These are phyloP conservation scores for Cystobasidium ongulense DNA, from an alignment of 768 basidiomycete genomes.

Conservation along the genomic window DNA sequence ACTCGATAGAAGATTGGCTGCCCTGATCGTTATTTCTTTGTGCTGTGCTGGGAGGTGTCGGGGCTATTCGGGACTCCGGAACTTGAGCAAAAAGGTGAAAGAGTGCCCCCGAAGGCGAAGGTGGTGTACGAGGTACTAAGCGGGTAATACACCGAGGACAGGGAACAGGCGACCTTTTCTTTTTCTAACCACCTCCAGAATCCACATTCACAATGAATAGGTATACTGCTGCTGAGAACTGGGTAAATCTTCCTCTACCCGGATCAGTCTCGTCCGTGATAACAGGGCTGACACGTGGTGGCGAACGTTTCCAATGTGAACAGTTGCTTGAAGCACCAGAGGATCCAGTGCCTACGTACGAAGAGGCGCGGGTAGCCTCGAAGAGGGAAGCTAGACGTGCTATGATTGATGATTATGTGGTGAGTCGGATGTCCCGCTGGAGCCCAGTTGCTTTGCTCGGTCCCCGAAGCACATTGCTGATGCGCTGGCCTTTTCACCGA, in stretches of 20 bases:
- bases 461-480: not conserved
- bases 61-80: too few relatives aligned
- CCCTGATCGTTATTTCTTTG: too few relatives aligned
- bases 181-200: not conserved
- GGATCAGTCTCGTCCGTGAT: not conserved
- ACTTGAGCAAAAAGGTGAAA: too few relatives aligned
- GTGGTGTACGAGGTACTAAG: too few relatives aligned
- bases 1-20: too few relatives aligned
- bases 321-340: conserved; percentile 5
- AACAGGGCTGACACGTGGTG: not conserved
- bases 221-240: not conserved
- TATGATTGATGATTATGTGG: not conserved
- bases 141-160: too few relatives aligned
- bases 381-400: conserved; percentile 1
- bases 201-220: not conserved
- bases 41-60: too few relatives aligned
- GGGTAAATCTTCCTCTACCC: not conserved
- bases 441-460: not conserved
- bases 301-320: not conserved
- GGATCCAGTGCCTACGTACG: conserved; percentile 1
- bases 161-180: not conserved
- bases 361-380: not conserved
- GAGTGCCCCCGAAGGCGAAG: too few relatives aligned
- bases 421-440: too few relatives aligned
- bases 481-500: not conserved